Evolutionary conservation across 2,329 filamentous ascomycete species (phyloP), one percentile per base, ranked within the genome.

Genomic region (Xylariaceae sp.): DNA sequence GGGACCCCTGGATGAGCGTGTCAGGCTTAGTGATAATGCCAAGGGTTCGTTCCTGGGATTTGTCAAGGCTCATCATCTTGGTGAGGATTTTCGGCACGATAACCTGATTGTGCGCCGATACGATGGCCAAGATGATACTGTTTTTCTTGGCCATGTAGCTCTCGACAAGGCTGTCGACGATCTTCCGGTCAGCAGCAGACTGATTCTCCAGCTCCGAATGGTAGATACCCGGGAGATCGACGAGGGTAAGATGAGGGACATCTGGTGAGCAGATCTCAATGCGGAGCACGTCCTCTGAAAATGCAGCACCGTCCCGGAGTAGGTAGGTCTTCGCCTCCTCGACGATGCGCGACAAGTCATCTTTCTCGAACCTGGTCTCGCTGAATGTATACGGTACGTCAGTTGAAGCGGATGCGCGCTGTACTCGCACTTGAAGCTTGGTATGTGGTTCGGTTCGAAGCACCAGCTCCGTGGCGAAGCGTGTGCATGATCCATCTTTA

Each of bases 1-100:
- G 68, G 0, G 74, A 75, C 0, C 74, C 75, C 0, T 70, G 55
- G 0, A 64, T 66, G 0, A 80, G 68, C 2, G 71, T 68, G 61
- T 85, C 82, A 0, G 80, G 79, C 65, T 85, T 84, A 0, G 82
- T 86, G 57, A 86, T 77, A 57, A 86, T 78, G 0, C 82, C 80
- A 0, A 86, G 70, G 0, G 82, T 86, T 1, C 82, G 77, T 1
- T 70, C 62, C 11, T 75, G 73, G 0, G 73, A 64, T 1, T 72
- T 71, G 62, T 85, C 81, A 35, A 78, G 66, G 11, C 72, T 65
- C 15, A 74, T 72, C 2, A 75, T 77, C 10, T 77, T 72, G 0
- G 76, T 70, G 0, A 84, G 69, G 3, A 87, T 77, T 4, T 72
- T 71, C 57, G 88, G 84, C 47, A 79, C 78, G 9, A 78, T 77